Evolutionary conservation across 192 early-diverging fungal species (phyloP).

Genomic region (Dimargaris verticillata): DNA sequence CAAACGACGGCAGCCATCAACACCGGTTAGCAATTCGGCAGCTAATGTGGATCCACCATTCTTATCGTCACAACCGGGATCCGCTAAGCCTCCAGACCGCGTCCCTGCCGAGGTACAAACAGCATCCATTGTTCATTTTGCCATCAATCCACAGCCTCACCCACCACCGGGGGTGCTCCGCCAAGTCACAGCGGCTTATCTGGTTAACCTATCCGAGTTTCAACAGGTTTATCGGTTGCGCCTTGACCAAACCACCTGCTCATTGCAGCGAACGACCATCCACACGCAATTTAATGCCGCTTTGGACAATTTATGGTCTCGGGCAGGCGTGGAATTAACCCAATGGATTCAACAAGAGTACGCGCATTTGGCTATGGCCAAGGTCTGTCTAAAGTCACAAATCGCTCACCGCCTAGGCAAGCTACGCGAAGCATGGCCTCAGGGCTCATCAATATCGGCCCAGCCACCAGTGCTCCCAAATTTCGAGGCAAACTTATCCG

Average conservation of each 20-base stretch:
- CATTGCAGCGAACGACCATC: neutral
- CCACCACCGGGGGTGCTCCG: neutral
- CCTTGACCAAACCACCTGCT: neutral
- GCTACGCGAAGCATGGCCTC: slow-evolving; percentile 1
- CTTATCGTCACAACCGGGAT: no score
- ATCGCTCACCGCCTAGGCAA: neutral
- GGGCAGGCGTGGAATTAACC: neutral
- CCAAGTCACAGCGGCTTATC: neutral
- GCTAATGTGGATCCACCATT: no score
- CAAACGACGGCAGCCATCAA: neutral
- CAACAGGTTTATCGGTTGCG: neutral
- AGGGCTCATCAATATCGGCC: neutral
- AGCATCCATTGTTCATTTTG: neutral
- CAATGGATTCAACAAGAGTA: slow-evolving; percentile 7
- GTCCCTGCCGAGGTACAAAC: no score
- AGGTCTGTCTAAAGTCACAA: neutral
- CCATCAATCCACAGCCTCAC: slow-evolving; percentile 1
- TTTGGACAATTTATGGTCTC: neutral
- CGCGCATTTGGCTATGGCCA: neutral
- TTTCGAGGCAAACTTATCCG: neutral
- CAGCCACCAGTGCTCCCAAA: no score
- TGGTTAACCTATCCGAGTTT: neutral
- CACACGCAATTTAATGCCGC: neutral
- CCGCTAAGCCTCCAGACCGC: no score
- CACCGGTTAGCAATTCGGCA: no score